phyloP scores from a whole-genome alignment of 2,329 filamentous ascomycete genomes.

The Arthrobotrys pseudoclavata region DNA sequence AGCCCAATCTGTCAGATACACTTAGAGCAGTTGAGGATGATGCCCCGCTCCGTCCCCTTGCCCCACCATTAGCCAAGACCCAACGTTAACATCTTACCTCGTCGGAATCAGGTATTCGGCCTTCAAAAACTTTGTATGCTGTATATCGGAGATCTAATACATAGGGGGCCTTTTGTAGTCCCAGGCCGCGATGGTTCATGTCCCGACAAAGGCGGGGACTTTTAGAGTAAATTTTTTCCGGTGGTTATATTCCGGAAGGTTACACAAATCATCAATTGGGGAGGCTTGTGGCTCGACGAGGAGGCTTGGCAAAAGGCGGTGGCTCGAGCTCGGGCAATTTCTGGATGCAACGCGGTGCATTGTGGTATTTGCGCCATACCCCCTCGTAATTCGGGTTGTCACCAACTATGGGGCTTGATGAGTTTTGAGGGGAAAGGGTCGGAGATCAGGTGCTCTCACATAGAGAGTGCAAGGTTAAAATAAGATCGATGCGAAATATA shows the following conservation, averaged over 20 bases:
- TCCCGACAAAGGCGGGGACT: not conserved
- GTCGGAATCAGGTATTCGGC: not conserved
- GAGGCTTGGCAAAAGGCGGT: not conserved
- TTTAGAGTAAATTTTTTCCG: not conserved
- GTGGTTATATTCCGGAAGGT: not conserved
- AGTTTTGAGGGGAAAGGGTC: not conserved
- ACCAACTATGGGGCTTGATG: not conserved
- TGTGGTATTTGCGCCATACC: not conserved
- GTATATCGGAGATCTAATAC: too few species aligned
- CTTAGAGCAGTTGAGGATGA: not conserved
- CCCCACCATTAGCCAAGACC: constrained; percentile 28
- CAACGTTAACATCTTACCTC: not conserved
- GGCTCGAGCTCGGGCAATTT: not conserved
- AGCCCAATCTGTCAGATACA: constrained; percentile 4
- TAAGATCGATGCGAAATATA: not conserved
- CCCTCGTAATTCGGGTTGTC: too few species aligned
- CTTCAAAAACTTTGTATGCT: too few species aligned
- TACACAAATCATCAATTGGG: not conserved
- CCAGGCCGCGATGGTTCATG: too few species aligned
- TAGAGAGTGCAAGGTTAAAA: not conserved
- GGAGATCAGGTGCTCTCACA: not conserved
- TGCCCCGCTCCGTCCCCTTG: constrained; percentile 1
- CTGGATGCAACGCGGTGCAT: not conserved
- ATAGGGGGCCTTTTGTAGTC: too few species aligned
- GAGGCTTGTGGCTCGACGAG: not conserved